phyloP scores from a whole-genome alignment of 1,284 basidiomycete genomes.

The Schizopora paradoxa region DNA sequence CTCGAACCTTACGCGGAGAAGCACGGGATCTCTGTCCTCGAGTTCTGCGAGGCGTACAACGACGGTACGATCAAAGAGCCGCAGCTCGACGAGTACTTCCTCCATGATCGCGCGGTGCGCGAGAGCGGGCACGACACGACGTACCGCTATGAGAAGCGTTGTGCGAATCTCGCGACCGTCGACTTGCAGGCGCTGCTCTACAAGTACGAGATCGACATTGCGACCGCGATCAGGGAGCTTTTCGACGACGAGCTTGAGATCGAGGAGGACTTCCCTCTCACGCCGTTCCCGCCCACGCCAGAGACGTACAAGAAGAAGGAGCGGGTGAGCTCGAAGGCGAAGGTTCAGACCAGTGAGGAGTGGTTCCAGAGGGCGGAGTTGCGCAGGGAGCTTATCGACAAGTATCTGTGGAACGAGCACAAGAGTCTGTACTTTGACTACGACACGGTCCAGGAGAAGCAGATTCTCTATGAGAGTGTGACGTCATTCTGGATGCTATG shows the following conservation, averaged over 20 bases:
- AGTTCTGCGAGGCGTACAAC: constrained; percentile 97
- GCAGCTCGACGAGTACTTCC: constrained; percentile 92
- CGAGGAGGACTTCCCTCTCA: constrained; percentile 86
- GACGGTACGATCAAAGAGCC: constrained; percentile 81
- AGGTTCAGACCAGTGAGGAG: constrained; percentile 71
- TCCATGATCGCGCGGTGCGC: constrained; percentile 92
- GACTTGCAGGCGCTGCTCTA: constrained; percentile 87
- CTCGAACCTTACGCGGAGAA: constrained; percentile 92
- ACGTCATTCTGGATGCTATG: constrained; percentile 96
- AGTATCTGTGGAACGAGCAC: constrained; percentile 96
- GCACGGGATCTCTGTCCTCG: constrained; percentile 91
- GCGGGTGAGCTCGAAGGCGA: constrained; percentile 59
- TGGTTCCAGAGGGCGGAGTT: constrained; percentile 88
- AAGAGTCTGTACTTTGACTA: constrained; percentile 96
- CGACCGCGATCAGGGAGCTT: constrained; percentile 88
- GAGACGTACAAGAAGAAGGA: constrained; percentile 63
- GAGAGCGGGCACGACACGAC: constrained; percentile 97
- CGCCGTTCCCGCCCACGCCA: constrained; percentile 86
- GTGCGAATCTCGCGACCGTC: constrained; percentile 94
- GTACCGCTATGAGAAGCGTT: constrained; percentile 94
- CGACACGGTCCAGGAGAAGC: constrained; percentile 85
- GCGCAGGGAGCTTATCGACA: constrained; percentile 82
- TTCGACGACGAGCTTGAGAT: constrained; percentile 90
- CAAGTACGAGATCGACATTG: constrained; percentile 96
- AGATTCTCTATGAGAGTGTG: constrained; percentile 92